These are phyloP conservation scores for Lizonia empirigonia DNA, from an alignment of 2,329 filamentous ascomycete genomes.

Conservation along the genomic window DNA sequence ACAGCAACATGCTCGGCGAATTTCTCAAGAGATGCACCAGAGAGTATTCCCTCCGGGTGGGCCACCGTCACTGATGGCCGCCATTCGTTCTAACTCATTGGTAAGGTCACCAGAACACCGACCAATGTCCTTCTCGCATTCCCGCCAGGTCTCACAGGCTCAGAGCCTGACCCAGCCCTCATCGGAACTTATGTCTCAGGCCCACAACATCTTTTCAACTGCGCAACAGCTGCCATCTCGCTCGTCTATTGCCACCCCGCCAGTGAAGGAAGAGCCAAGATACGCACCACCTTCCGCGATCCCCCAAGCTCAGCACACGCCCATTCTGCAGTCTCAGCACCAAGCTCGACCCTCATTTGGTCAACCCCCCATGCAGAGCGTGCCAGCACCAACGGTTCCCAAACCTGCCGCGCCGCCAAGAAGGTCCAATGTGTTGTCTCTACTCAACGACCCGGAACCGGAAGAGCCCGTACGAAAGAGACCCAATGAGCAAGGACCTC, in stretches of 20 bases:
- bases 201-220: slow-evolving; percentile 22
- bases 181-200: slow-evolving; percentile 29
- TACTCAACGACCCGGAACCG: slow-evolving; percentile 48
- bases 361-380: slow-evolving; percentile 27
- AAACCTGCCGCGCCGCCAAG: slow-evolving; percentile 42
- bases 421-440: slow-evolving; percentile 46
- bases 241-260: slow-evolving; percentile 35
- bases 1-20: slow-evolving; percentile 37
- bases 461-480: slow-evolving; percentile 46
- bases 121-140: slow-evolving; percentile 37
- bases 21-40: slow-evolving; percentile 41
- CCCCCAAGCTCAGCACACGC: slow-evolving; percentile 28
- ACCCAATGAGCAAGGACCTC: slow-evolving; percentile 37
- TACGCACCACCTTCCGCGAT: slow-evolving; percentile 30
- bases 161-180: slow-evolving; percentile 30
- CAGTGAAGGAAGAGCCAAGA: slow-evolving; percentile 44
- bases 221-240: slow-evolving; percentile 34
- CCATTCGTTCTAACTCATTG: slow-evolving; percentile 33
- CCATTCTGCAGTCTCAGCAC: slow-evolving; percentile 28
- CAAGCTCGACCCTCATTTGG: slow-evolving; percentile 28
- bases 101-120: slow-evolving; percentile 42
- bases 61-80: slow-evolving; percentile 28
- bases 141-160: slow-evolving; percentile 33
- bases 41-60: slow-evolving; percentile 31
- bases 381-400: slow-evolving; percentile 24